Base-by-base conservation (phyloP, 164 flowering plant genomes). In the Vitis amurensis region DNA sequence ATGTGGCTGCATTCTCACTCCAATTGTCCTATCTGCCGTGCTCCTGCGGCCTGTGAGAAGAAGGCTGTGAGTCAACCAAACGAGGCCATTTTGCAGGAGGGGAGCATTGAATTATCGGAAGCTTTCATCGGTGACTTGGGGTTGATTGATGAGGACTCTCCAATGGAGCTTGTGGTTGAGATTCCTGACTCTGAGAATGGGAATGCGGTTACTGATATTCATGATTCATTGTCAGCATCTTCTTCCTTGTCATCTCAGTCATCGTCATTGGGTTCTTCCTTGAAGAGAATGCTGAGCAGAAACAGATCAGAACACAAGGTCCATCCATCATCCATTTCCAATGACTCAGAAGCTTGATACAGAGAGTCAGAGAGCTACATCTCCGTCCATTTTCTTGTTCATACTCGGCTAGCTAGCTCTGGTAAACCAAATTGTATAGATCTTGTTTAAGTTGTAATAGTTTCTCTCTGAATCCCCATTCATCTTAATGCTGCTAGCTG, bases 11-110 rank as follows among this genome's bases (percentile, higher is more conserved):
- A 68, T 55, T 87, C 90, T 9, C 85, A 84, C 70, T 69, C 81
- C 0, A 86, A 62, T 15, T 90, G 95, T 12, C 95, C 95, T 0
- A 78, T 87, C 67, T 90, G 95, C 65, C 76, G 94, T 74, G 81
- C 84, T 10, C 73, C 80, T 79, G 80, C 11, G 47, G 76, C 3
- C 14, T 14, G 9, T 53, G 73, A 62, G 2, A 59, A 65, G 50
- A 71, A 50, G 62, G 51, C 19, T 8, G n/a, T 14, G n/a, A n/a
- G 17, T 17, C 17, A 17, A 23, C 44, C 44, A 37, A 4, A 37
- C 7, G 44, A 37, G 44, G 44, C 44, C 44, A 3, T 6, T 37
- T 14, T 17, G 47, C 29, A 11, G 57, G 16, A 11, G 10, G 16
- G 13, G 55, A 50, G 9, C 13, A 17, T 3, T 10, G 68, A 31